Conservation (phyloP, 495 filamentous ascomycete species). For the Hypoxylon lenormandii region DNA sequence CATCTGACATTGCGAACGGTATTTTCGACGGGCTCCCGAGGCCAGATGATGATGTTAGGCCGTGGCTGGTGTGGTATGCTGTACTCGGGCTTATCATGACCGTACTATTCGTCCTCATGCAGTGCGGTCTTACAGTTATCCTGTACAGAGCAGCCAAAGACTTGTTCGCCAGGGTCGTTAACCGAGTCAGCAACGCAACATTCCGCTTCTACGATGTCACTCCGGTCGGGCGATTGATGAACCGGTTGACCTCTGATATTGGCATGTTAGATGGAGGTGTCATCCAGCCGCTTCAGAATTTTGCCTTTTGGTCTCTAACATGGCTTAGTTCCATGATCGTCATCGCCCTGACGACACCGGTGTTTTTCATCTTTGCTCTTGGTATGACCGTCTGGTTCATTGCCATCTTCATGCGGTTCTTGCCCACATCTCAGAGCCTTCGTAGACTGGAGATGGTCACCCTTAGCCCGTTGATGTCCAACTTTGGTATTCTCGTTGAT, state of each 20-base stretch:
- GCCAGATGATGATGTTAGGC: conserved; percentile 73
- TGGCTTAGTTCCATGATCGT: conserved; percentile 79
- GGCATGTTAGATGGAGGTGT: conserved; percentile 84
- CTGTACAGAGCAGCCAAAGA: conserved; percentile 78
- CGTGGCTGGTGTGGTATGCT: conserved; percentile 78
- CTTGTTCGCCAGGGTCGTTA: conserved; percentile 76
- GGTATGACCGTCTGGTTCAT: conserved; percentile 72
- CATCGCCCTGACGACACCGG: conserved; percentile 78
- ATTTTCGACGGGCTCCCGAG: conserved; percentile 70
- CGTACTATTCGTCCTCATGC: conserved; percentile 64
- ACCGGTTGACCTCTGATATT: conserved; percentile 86
- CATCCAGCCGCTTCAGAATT: conserved; percentile 72
- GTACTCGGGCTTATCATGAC: conserved; percentile 69
- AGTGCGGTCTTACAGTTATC: conserved; percentile 73
- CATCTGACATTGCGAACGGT: conserved; percentile 32
- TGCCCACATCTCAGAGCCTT: conserved; percentile 84
- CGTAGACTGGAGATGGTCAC: conserved; percentile 86
- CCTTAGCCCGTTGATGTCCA: conserved; percentile 82
- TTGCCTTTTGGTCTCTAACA: conserved; percentile 72
- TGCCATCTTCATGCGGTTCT: conserved; percentile 75
- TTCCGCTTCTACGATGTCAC: conserved; percentile 91
- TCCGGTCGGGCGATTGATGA: conserved; percentile 85
- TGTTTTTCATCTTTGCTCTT: conserved; percentile 77
- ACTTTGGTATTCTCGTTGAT: conserved; percentile 83
- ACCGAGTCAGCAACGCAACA: conserved; percentile 76